Conservation (phyloP, 1,139 yeast genomes). For the Entelexis paramagnoliae region DNA sequence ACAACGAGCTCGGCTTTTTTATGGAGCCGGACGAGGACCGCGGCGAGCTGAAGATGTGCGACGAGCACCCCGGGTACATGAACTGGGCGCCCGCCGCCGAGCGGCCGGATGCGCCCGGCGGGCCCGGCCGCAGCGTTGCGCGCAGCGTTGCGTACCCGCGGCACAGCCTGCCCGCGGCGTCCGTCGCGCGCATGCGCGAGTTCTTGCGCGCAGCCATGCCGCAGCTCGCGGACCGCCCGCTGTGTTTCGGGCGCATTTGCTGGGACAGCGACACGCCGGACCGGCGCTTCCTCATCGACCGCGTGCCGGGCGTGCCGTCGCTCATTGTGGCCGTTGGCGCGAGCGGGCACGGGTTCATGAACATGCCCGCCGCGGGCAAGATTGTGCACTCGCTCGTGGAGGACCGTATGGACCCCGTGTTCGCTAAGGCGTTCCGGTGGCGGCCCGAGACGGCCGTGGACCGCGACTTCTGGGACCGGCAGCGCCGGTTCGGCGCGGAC, state of each 20-base stretch:
- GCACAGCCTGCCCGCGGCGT: background rate
- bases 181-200: background rate
- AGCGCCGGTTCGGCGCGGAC: conserved; percentile 1
- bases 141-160: background rate
- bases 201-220: background rate
- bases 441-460: background rate
- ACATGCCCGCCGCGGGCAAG: conserved; percentile 2
- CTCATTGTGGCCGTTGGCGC: conserved; percentile 2
- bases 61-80: conserved; percentile 6
- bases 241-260: conserved; percentile 3
- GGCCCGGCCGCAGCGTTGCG: background rate
- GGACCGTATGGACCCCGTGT: conserved; percentile 1
- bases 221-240: background rate
- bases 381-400: background rate
- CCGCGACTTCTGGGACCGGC: conserved; percentile 5
- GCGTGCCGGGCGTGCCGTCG: background rate
- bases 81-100: background rate
- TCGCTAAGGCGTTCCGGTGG: conserved; percentile 2
- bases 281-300: background rate
- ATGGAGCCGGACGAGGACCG: conserved; percentile 7
- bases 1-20: conserved; percentile 4
- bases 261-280: conserved; percentile 2
- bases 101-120: background rate
- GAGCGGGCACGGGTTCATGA: conserved; percentile 2
- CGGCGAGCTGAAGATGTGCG: conserved; percentile 3